Base-by-base conservation (phyloP, 371 early-diverging fungal genomes). In the Mortierella sp. region DNA sequence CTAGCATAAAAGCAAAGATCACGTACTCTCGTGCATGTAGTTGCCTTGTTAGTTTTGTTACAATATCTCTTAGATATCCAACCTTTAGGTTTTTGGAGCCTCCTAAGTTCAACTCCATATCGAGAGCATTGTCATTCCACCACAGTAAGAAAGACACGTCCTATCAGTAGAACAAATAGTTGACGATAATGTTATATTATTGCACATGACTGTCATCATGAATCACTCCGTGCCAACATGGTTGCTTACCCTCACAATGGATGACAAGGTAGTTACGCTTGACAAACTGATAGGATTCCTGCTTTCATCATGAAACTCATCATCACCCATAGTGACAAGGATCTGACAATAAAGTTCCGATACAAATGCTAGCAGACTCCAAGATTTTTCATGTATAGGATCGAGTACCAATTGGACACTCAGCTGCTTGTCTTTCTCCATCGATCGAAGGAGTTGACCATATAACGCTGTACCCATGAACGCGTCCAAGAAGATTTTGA, bases 1-100 rank as follows among this genome's bases (percentile, higher is more conserved):
- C 43, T 1, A 43, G 43, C 6, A 15, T 43, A 43, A 43, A 43
- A 43, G 43, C 43, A 43, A 43, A 43, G 15, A 43, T 11, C 21
- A 85, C 89, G 77, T 87, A 94, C 93, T 96, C 95, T 86, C 96
- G 86, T 43, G 91, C 89, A 83, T 95, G 94, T 45, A 96, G 86
- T 67, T 95, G 96, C 60, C 91, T 92, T 13, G 94, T 79, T n/a
- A 95, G 74, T 52, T 87, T 87, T 0, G 94, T 93, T 5, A 92
- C 86, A 11, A 86, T 85, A 28, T 89, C 86, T 15, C 92, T 85
- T 55, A 95, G 69, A 55, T 92, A 89, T 33, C 70, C 81, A 6
- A 92, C 63, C 15, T 76, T 74, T 6, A 80, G 83, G 15, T 91
- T 88, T 16, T 86, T 86, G 0, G 92, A 87, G 4, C 82, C 84